phyloP scores from a whole-genome alignment of 768 basidiomycete genomes.

The Sporobolomyces roseus region DNA sequence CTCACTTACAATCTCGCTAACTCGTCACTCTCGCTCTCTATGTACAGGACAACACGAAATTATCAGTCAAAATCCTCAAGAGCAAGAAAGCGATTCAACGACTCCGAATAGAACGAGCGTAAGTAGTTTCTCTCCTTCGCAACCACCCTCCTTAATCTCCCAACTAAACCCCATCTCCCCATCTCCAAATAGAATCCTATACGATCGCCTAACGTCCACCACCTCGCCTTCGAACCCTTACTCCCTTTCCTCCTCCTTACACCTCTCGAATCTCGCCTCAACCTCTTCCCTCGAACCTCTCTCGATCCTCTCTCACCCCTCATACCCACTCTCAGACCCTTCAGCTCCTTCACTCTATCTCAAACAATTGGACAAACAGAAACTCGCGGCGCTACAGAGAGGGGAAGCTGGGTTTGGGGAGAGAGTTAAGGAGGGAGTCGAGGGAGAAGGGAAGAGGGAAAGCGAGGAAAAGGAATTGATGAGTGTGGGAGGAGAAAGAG shows the following conservation, averaged over 20 bases:
- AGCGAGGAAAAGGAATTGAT: constrained; percentile 5
- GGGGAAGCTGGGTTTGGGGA: constrained; percentile 10
- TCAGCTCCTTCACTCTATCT: constrained; percentile 23
- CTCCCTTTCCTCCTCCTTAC: constrained; percentile 26
- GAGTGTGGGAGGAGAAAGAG: not conserved
- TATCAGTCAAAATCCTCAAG: constrained; percentile 34
- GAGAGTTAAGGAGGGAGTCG: constrained; percentile 13
- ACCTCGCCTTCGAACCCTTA: constrained; percentile 37
- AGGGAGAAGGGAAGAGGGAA: constrained; percentile 7
- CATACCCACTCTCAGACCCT: constrained; percentile 31
- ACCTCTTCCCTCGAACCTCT: constrained; percentile 16
- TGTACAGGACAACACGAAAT: constrained; percentile 39
- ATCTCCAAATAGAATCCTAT: constrained; percentile 30
- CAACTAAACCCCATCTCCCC: not conserved
- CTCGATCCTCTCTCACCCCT: constrained; percentile 23
- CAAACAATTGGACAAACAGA: constrained; percentile 35
- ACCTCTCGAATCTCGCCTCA: constrained; percentile 33
- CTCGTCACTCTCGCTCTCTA: not conserved
- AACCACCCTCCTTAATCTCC: not conserved
- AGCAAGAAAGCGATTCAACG: constrained; percentile 43
- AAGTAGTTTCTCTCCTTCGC: not conserved
- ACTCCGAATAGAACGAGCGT: constrained; percentile 39
- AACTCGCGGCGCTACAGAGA: constrained; percentile 32
- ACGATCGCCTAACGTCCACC: constrained; percentile 36
- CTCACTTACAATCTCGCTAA: not conserved